Evolutionary conservation across 2,329 filamentous ascomycete species (phyloP), one percentile per base, ranked within the genome.

Genomic region (Penicillium sp.): DNA sequence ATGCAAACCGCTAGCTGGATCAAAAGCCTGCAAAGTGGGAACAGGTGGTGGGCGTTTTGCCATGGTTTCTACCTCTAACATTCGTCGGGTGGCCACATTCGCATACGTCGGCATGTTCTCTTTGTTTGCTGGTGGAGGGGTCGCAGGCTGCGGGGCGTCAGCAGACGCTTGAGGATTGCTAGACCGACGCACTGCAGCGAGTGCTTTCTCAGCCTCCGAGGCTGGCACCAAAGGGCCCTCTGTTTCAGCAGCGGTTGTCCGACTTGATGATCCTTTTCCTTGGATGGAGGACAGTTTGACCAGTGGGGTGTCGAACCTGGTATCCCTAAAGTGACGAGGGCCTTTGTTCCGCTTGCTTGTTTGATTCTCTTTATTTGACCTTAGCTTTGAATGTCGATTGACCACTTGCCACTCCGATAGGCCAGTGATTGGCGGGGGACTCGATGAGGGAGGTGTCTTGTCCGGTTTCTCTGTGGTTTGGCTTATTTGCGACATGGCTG

Each of bases 191-290:
- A 78, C 69, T 1, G 74, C 69, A 6, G 72, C 65, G 6, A 79
- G 62, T 14, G 72, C 69, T 53, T 69, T 68, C 31, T 74, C 71
- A 4, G 76, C 77, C 29, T 71, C 70, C 3, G 76, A 77, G 54
- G 61, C 54, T 5, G 61, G 32, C 14, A 57, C 45, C 26, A 68
- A 67, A 51, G 53, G 67, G 55, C 53, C 64, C 32, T 51, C 57
- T 18, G 50, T 53, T 40, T 57, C 62, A 32, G 56, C 61, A 40
- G 60, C 34, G 16, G 56, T 40, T 11, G 55, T 51, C n/a, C 58
- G 63, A 50, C 62, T 71, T 35, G 66, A 69, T 18, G 66, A 69
- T 45, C 69, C 74, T 54, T 66, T 63, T 37, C 68, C 74, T 38
- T 72, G 57, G 5, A 68, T 54, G 2, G 61, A 53, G 7, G 67